Base-by-base conservation (phyloP, 805 yeast species). In the Debaryomyces hansenii region DNA sequence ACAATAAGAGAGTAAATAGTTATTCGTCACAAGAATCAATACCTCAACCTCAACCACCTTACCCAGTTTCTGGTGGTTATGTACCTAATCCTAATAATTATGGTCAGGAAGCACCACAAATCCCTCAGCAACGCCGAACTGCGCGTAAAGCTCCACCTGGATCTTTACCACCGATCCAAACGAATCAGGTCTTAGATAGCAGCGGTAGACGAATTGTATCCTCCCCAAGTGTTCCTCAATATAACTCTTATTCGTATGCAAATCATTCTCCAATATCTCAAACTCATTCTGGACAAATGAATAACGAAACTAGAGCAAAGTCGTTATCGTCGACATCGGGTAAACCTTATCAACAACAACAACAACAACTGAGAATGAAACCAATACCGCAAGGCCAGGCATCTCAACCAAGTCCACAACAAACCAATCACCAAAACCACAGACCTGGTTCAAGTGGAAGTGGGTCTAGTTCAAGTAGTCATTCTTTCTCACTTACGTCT, bases 401-500 rank as follows among this genome's bases (percentile, higher is more conserved):
- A 31, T 41, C 29, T 21, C 48, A 41, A 20, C 34, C 15, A 11
- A 29, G 29, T 18, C 48, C 14, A 3, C 42, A 33, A 27, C 42
- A 32, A 18, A 14, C 9, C 27, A 36, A 36, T 16, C 37, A 40
- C 6, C 41, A 41, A 9, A 35, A 11, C 18, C 58, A 54, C 31
- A 40, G 55, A 24, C 58, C 51, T 14, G 29, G 48, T 6, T 57
- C 61, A 4, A 46, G 54, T 27, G 46, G 61, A 12, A 46, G 55
- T 16, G 56, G 54, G 4, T 48, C 55, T 6, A 48, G 46, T 18
- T 53, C 60, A 20, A 52, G 55, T 20, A 65, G 61, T 50, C 74
- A 71, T 44, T 55, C 69, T 2, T 64, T 64, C 45, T 69, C 75
- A 20, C 58, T 72, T 14, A 58, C 72, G 2, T 69, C 75, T 7